Conservation (phyloP, 208 protist genomes). For the Trypanosoma mega region DNA sequence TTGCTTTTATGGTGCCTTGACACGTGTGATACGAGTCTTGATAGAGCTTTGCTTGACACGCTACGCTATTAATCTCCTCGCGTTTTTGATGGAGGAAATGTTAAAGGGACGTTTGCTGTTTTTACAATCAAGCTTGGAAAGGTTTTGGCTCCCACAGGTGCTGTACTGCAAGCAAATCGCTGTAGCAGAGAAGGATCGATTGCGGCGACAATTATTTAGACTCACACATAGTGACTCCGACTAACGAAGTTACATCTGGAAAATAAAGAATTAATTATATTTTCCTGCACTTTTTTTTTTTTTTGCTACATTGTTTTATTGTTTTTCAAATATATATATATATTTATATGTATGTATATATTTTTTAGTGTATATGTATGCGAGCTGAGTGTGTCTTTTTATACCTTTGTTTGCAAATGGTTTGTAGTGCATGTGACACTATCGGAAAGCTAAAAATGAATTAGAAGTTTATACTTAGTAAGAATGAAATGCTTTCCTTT, state of each 20-base stretch:
- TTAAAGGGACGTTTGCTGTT: conserved; percentile 41
- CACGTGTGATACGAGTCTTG: conserved; percentile 64
- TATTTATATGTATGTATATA: too few species aligned
- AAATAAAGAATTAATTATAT: too few species aligned
- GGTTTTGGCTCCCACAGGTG: conserved; percentile 48
- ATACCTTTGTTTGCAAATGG: too few species aligned
- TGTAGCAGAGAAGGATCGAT: conserved; percentile 52
- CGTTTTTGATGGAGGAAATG: conserved; percentile 86
- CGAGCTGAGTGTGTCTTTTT: too few species aligned
- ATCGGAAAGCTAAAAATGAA: too few species aligned
- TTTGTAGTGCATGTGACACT: too few species aligned
- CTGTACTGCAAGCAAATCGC: conserved; percentile 38
- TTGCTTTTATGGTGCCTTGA: conserved; percentile 61
- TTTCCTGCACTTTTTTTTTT: background rate
- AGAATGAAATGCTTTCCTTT: too few species aligned
- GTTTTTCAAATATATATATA: too few species aligned
- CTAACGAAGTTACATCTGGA: too few species aligned
- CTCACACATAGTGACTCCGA: conserved; percentile 88
- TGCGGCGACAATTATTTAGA: conserved; percentile 46
- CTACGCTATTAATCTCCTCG: conserved; percentile 68
- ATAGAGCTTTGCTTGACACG: conserved; percentile 61
- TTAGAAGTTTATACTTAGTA: too few species aligned
- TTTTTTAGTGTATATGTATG: too few species aligned
- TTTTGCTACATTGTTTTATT: background rate
- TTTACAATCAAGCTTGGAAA: conserved; percentile 43